Percentiles rank a stretch among this genome's conserved stretches.
These are phyloP conservation scores for Didymella lethalis DNA, from an alignment of 2,329 filamentous ascomycete species.

Conservation along the genomic window DNA sequence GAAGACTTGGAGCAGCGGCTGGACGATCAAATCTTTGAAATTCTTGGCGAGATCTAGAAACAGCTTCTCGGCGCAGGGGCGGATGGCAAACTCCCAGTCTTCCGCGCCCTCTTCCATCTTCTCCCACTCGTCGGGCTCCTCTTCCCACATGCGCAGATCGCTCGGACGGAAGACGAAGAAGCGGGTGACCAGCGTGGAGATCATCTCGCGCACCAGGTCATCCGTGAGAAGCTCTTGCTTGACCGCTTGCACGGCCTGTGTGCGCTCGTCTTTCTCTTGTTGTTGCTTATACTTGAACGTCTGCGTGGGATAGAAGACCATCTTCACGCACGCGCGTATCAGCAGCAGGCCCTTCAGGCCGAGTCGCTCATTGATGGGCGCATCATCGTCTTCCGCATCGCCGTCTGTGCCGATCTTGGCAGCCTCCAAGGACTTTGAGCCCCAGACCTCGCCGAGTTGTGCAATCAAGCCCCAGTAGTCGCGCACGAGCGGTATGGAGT, in stretches of 20 bases:
- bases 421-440: conserved; percentile 56
- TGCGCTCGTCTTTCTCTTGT: conserved; percentile 78
- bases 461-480: conserved; percentile 87
- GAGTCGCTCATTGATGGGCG: conserved; percentile 75
- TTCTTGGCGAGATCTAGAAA: conserved; percentile 91
- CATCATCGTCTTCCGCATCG: conserved; percentile 58
- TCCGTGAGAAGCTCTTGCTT: conserved; percentile 78
- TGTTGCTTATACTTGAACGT: conserved; percentile 83
- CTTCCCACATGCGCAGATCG: conserved; percentile 91
- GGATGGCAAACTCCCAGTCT: conserved; percentile 86
- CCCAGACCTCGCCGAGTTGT: conserved; percentile 77
- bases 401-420: conserved; percentile 57
- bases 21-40: conserved; percentile 81
- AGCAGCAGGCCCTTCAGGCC: conserved; percentile 84
- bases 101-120: conserved; percentile 85
- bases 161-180: conserved; percentile 87
- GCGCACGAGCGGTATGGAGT: conserved; percentile 77
- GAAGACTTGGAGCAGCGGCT: conserved; percentile 84
- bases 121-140: conserved; percentile 96
- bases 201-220: conserved; percentile 79
- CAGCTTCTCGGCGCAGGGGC: conserved; percentile 90
- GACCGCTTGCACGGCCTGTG: conserved; percentile 71
- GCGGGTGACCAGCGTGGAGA: conserved; percentile 83
- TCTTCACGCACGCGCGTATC: conserved; percentile 81
- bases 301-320: conserved; percentile 81